Evolutionary conservation across 1,139 yeast genomes (phyloP).

Genomic region (Hanseniaspora uvarum): DNA sequence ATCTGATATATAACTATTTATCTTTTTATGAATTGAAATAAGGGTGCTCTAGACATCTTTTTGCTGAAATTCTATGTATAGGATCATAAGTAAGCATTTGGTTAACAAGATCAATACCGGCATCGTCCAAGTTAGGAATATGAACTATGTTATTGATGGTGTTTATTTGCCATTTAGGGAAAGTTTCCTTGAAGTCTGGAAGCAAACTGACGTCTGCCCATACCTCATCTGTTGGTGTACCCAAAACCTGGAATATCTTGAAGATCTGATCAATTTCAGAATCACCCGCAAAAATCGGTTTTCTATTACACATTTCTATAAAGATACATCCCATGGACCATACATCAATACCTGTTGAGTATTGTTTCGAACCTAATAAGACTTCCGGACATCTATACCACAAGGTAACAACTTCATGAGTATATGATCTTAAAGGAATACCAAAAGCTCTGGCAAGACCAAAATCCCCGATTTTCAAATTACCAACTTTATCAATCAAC

Average conservation of each 20-base stretch:
- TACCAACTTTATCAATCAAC: slow-evolving; percentile 89
- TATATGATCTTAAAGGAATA: slow-evolving; percentile 89
- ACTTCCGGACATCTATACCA: slow-evolving; percentile 99
- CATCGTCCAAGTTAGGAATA: slow-evolving; percentile 72
- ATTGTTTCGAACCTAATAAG: slow-evolving; percentile 88
- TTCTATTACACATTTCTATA: slow-evolving; percentile 95
- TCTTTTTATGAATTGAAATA: slow-evolving; percentile 59
- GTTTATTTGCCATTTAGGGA: slow-evolving; percentile 88
- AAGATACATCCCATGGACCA: slow-evolving; percentile 98
- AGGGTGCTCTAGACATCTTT: slow-evolving; percentile 81
- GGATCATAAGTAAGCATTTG: slow-evolving; percentile 85
- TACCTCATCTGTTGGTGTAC: slow-evolving; percentile 85
- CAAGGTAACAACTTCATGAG: slow-evolving; percentile 93
- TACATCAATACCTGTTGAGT: slow-evolving; percentile 96
- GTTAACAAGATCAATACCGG: slow-evolving; percentile 74
- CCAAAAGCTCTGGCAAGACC: slow-evolving; percentile 97
- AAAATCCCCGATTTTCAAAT: slow-evolving; percentile 88
- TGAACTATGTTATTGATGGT: slow-evolving; percentile 44
- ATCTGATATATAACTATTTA: slow-evolving; percentile 15
- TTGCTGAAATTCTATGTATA: slow-evolving; percentile 85
- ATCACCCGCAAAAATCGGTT: slow-evolving; percentile 94
- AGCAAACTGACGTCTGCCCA: slow-evolving; percentile 96
- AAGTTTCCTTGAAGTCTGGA: slow-evolving; percentile 90
- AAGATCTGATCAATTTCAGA: slow-evolving; percentile 96
- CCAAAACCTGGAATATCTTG: slow-evolving; percentile 81